phyloP scores from a whole-genome alignment of 1,139 yeast species.

The Pichia sp. region DNA sequence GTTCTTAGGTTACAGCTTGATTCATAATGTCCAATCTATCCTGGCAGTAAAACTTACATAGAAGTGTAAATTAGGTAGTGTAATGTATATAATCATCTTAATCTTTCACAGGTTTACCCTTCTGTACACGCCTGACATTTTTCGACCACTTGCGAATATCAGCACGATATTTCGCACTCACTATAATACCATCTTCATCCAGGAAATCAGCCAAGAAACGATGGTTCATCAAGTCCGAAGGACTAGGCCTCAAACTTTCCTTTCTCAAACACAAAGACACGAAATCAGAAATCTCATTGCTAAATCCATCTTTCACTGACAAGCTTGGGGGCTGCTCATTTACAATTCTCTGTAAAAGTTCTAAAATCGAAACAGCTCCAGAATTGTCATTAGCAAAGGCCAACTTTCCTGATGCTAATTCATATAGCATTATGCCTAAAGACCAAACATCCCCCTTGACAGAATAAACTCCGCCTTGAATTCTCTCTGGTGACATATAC shows the following conservation, averaged over 20 bases:
- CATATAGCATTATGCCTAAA: constrained; percentile 82
- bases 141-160: constrained; percentile 33
- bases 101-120: constrained; percentile 26
- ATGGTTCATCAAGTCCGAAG: constrained; percentile 31
- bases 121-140: constrained; percentile 33
- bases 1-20: constrained; percentile 39
- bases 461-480: constrained; percentile 89
- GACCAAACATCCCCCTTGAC: constrained; percentile 97
- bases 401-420: constrained; percentile 76
- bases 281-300: constrained; percentile 52
- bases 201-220: constrained; percentile 29
- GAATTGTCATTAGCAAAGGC: constrained; percentile 46
- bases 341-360: constrained; percentile 84
- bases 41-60: neutral
- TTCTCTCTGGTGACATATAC: constrained; percentile 97
- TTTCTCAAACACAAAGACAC: constrained; percentile 65
- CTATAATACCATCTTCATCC: constrained; percentile 23
- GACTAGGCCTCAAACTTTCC: constrained; percentile 53
- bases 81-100: neutral
- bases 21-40: neutral
- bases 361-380: constrained; percentile 68
- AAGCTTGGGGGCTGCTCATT: constrained; percentile 86
- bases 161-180: constrained; percentile 24
- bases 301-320: constrained; percentile 35
- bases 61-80: neutral